Conservation (phyloP, 768 basidiomycete species). For the Pleurotus citrinopileatus region DNA sequence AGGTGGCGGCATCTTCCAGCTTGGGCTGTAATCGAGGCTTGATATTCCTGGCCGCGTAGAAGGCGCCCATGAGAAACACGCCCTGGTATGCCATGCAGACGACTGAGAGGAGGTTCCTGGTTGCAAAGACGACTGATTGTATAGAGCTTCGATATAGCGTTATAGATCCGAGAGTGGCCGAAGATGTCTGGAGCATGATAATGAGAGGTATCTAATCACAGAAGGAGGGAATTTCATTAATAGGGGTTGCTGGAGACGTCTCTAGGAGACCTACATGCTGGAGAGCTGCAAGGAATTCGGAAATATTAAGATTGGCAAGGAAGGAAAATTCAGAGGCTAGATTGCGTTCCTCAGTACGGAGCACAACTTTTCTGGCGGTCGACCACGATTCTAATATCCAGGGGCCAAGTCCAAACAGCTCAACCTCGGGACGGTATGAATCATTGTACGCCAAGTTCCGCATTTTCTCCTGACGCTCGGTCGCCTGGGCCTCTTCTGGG, state of each 20-base stretch:
- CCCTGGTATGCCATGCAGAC: slow-evolving; percentile 78
- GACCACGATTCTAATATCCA: slow-evolving; percentile 86
- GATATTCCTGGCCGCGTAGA: slow-evolving; percentile 72
- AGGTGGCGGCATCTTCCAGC: slow-evolving; percentile 48
- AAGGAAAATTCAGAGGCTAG: slow-evolving; percentile 31
- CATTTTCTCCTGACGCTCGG: slow-evolving; percentile 72
- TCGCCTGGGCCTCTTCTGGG: slow-evolving; percentile 57
- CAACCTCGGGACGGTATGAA: slow-evolving; percentile 73
- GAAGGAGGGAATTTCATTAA: slow-evolving; percentile 12
- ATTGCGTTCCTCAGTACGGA: slow-evolving; percentile 53
- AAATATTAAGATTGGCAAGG: slow-evolving; percentile 55
- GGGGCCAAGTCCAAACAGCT: slow-evolving; percentile 78
- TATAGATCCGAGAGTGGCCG: slow-evolving; percentile 77
- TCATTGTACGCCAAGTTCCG: slow-evolving; percentile 76
- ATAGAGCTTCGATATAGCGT: slow-evolving; percentile 79
- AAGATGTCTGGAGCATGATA: slow-evolving; percentile 67
- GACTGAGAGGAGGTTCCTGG: slow-evolving; percentile 60
- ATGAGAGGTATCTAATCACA: slow-evolving; percentile 65
- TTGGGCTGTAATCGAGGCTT: slow-evolving; percentile 66
- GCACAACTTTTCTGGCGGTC: slow-evolving; percentile 53
- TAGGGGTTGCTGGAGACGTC: slow-evolving; percentile 18
- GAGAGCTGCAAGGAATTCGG: slow-evolving; percentile 59
- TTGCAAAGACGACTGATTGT: slow-evolving; percentile 65
- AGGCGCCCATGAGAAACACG: slow-evolving; percentile 85
- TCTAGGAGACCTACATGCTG: slow-evolving; percentile 59